Percentiles rank a stretch among this genome's conserved stretches.
These are phyloP conservation scores for Cercospora beticola DNA, from an alignment of 2,329 filamentous ascomycete genomes.

Conservation along the genomic window DNA sequence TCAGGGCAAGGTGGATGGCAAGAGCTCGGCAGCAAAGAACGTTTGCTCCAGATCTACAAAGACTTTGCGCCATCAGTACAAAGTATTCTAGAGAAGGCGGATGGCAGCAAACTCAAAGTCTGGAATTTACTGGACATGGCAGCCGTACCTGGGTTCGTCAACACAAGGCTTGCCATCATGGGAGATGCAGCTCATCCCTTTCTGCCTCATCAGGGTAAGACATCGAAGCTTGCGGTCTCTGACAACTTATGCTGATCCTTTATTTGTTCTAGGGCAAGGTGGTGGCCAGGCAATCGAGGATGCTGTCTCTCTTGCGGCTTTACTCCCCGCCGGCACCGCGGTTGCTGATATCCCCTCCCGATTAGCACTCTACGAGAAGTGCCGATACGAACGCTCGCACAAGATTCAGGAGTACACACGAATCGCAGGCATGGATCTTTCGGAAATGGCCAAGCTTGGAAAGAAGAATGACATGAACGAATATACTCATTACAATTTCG, in stretches of 20 bases:
- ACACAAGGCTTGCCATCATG: slow-evolving; percentile 56
- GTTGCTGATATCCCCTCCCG: slow-evolving; percentile 53
- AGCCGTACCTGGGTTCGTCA: slow-evolving; percentile 56
- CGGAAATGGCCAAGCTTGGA: slow-evolving; percentile 21
- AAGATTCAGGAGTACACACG: slow-evolving; percentile 60
- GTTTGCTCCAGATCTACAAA: slow-evolving; percentile 42
- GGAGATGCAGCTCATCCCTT: slow-evolving; percentile 71
- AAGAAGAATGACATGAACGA: slow-evolving; percentile 12
- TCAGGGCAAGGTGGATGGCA: slow-evolving; percentile 36
- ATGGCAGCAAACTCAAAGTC: slow-evolving; percentile 47
- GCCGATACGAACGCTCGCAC: slow-evolving; percentile 58
- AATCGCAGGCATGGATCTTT: slow-evolving; percentile 42
- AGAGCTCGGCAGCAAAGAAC: slow-evolving; percentile 38
- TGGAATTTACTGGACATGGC: slow-evolving; percentile 65
- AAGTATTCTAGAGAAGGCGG: slow-evolving; percentile 42
- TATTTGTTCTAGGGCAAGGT: slow-evolving; percentile 57
- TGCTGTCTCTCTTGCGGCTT: slow-evolving; percentile 56
- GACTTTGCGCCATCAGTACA: slow-evolving; percentile 39
- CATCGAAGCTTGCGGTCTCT: neutral
- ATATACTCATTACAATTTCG: slow-evolving; percentile 31
- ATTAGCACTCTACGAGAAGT: slow-evolving; percentile 57
- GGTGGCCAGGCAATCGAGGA: slow-evolving; percentile 67
- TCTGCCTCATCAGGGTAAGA: slow-evolving; percentile 46
- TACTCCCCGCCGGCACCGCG: slow-evolving; percentile 46
- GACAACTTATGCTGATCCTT: neutral